These are phyloP conservation scores for Starmera pachycereana DNA, from an alignment of 805 yeast genomes.

Conservation along the genomic window DNA sequence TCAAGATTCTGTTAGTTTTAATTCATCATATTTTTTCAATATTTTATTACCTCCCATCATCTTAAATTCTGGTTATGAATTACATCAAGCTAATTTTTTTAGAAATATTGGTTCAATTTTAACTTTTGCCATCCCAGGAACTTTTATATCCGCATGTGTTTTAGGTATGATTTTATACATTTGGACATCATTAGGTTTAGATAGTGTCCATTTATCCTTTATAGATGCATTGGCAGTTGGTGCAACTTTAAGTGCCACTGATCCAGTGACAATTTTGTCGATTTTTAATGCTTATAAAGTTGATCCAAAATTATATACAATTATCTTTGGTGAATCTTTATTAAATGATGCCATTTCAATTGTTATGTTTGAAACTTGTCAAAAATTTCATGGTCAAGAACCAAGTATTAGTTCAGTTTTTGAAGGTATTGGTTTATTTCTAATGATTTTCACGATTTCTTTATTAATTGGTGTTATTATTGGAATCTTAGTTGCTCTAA, in stretches of 20 bases:
- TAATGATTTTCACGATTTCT: constrained; percentile 88
- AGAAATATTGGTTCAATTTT: constrained; percentile 83
- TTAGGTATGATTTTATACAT: constrained; percentile 78
- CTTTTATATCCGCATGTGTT: constrained; percentile 84
- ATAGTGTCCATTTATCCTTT: constrained; percentile 78
- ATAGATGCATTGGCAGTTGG: constrained; percentile 98
- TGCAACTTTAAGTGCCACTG: constrained; percentile 96
- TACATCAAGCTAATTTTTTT: constrained; percentile 93
- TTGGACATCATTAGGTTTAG: constrained; percentile 90
- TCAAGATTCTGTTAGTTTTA: constrained; percentile 93
- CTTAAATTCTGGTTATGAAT: constrained; percentile 90
- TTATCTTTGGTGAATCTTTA: constrained; percentile 92
- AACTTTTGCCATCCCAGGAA: constrained; percentile 95
- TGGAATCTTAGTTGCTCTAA: constrained; percentile 82
- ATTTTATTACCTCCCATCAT: constrained; percentile 93
- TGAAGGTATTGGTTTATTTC: constrained; percentile 87
- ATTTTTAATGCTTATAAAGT: constrained; percentile 96
- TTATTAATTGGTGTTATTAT: constrained; percentile 80
- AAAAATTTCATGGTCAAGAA: constrained; percentile 82
- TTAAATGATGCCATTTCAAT: constrained; percentile 96
- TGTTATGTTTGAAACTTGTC: constrained; percentile 98
- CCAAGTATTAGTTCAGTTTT: constrained; percentile 70
- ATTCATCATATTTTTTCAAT: constrained; percentile 89
- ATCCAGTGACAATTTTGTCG: constrained; percentile 93
- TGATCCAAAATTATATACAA: constrained; percentile 94